Evolutionary conservation across 1,284 basidiomycete genomes (phyloP), one percentile per base, ranked within the genome.

Genomic region (Flammula alnicola): DNA sequence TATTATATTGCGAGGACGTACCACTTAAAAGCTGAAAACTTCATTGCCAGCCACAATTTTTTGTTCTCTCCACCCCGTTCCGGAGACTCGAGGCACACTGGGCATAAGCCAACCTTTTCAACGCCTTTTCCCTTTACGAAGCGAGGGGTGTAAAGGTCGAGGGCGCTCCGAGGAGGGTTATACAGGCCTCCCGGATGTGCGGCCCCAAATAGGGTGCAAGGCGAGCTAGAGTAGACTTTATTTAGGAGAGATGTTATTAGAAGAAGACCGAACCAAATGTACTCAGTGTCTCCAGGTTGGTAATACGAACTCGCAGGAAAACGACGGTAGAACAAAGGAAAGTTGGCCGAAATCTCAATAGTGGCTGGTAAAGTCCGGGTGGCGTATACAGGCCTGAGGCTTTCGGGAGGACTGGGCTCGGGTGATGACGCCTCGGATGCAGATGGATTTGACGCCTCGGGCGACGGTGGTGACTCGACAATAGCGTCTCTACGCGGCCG

Each of bases 11-110:
- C 16, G 10, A 12, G 29, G 10, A 41, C 70, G 25, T 57, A 83
- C 84, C 70, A 91, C 88, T 90, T 91, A 71, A 84, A 91, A 19
- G 88, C 88, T 17, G 84, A 88, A 60, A 87, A 84, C 61, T 91
- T 91, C 80, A 84, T 91, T 1, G 81, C 79, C 17, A 91, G 67
- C 87, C 90, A 91, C 25, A 85, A 58, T 29, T 75, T 73, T 58
- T 77, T 79, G 5, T 80, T 80, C 51, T 79, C 78, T 0, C 90
- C 88, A 1, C 88, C 88, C 9, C 88, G 76, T 32, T 69, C 70
- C 5, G 63, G 64, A 25, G 71, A 63, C 66, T 92, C 89, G 35
- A 81, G 67, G 61, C 91, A 93, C 35, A 92, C 79, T 0, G 90
- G 88, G 60, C 91, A 93, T 23, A 91, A 59, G 1, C 90, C 91